These are phyloP conservation scores for Hymenoscyphus fraxineus DNA, from an alignment of 2,329 filamentous ascomycete species.

Conservation along the genomic window DNA sequence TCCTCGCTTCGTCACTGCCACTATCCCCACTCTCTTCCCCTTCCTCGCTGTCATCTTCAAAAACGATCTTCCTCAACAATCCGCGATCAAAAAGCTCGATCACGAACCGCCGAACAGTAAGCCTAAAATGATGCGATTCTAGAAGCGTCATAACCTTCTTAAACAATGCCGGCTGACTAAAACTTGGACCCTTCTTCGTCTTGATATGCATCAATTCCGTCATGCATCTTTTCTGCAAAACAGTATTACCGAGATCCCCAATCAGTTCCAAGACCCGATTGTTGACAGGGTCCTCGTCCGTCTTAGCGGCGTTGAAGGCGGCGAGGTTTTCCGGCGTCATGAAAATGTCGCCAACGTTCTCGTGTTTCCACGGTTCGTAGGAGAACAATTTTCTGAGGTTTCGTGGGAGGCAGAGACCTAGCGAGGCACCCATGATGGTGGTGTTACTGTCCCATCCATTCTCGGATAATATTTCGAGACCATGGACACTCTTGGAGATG, in stretches of 20 bases:
- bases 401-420: conserved; percentile 83
- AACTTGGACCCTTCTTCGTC: conserved; percentile 68
- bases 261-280: conserved; percentile 78
- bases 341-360: conserved; percentile 31
- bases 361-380: conserved; percentile 54
- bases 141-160: conserved; percentile 79
- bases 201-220: conserved; percentile 78
- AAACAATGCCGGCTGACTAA: conserved; percentile 75
- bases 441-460: conserved; percentile 91
- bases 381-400: conserved; percentile 76
- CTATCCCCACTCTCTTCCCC: conserved; percentile 42
- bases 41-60: conserved; percentile 54
- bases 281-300: conserved; percentile 59
- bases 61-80: conserved; percentile 78
- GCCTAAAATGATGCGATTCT: conserved; percentile 83
- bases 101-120: conserved; percentile 83
- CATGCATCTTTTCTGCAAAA: conserved; percentile 83
- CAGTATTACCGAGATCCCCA: conserved; percentile 86
- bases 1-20: conserved; percentile 36
- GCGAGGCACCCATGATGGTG: conserved; percentile 73
- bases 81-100: conserved; percentile 92
- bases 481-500: conserved; percentile 87
- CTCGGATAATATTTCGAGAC: conserved; percentile 84
- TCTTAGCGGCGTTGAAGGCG: conserved; percentile 43
- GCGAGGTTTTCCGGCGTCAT: conserved; percentile 44